Percentiles rank a stretch among this genome's conserved stretches.
Conservation (phyloP, 163 green algal species). For the Scenedesmus sp. region DNA sequence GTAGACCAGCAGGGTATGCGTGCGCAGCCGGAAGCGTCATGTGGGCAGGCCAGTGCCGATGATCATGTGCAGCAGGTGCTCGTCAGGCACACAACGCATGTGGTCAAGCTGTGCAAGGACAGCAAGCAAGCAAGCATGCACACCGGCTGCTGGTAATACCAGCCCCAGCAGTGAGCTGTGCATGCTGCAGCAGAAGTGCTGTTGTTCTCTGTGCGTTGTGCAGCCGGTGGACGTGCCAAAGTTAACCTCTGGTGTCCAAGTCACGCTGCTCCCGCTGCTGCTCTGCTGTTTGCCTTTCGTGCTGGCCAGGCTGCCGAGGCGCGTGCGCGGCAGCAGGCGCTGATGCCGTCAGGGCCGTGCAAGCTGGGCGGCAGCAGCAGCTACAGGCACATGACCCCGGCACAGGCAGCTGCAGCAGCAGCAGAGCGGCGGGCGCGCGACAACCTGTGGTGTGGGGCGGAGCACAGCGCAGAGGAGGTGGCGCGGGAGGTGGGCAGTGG, state of each 20-base stretch:
- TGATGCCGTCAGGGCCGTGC: slow-evolving; percentile 74
- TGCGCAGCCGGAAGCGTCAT: background rate
- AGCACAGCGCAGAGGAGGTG: slow-evolving; percentile 34
- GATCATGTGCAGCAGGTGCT: background rate
- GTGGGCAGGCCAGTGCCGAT: background rate
- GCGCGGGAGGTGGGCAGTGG: slow-evolving; percentile 25
- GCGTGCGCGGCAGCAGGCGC: slow-evolving; percentile 61
- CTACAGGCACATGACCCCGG: slow-evolving; percentile 55
- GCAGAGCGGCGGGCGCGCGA: slow-evolving; percentile 71
- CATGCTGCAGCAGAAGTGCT: too few species aligned
- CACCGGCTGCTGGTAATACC: too few species aligned
- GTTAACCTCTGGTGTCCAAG: background rate
- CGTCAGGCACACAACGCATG: background rate
- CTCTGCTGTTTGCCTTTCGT: background rate
- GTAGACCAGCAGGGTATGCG: background rate
- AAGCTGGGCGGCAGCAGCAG: slow-evolving; percentile 59
- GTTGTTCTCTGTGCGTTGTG: too few species aligned
- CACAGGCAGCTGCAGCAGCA: slow-evolving; percentile 66
- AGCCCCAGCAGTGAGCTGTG: too few species aligned
- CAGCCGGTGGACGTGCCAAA: background rate
- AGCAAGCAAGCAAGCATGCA: too few species aligned
- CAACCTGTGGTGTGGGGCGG: slow-evolving; percentile 76
- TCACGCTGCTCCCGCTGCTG: background rate
- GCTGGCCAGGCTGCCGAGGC: slow-evolving; percentile 73
- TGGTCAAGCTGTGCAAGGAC: too few species aligned